These are phyloP conservation scores for Domatiomyces catenatus DNA, from an alignment of 2,329 filamentous ascomycete genomes.

Conservation along the genomic window DNA sequence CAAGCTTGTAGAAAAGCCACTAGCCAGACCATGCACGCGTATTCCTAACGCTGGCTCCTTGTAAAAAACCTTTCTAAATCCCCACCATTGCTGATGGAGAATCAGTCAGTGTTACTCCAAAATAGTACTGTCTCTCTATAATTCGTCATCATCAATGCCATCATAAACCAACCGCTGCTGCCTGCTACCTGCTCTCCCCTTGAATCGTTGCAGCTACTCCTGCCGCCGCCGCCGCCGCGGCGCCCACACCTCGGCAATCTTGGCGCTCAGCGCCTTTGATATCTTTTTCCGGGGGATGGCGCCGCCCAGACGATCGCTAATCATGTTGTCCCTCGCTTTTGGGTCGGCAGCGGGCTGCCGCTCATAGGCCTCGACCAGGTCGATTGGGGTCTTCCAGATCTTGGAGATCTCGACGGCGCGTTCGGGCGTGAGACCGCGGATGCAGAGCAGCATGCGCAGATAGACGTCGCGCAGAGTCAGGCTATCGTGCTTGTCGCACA, in stretches of 20 bases:
- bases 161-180: no score
- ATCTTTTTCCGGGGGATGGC: conserved; percentile 54
- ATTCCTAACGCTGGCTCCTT: no score
- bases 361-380: conserved; percentile 56
- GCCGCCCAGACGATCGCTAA: conserved; percentile 40
- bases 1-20: no score
- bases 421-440: conserved; percentile 56
- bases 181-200: no score
- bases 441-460: conserved; percentile 78
- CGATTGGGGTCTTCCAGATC: conserved; percentile 58
- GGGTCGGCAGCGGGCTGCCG: conserved; percentile 29
- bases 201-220: no score
- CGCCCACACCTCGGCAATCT: conserved; percentile 23
- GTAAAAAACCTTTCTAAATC: no score
- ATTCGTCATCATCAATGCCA: no score
- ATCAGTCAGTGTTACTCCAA: no score
- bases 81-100: no score
- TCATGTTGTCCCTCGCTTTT: conserved; percentile 37
- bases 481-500: conserved; percentile 60
- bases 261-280: conserved; percentile 47
- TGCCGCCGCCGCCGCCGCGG: conserved; percentile 5
- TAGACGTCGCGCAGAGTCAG: conserved; percentile 61
- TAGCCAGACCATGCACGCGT: no score
- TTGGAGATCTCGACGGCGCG: conserved; percentile 68
- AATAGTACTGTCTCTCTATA: no score